A percentile compares a stretch with the other conserved stretches of the same genome.
phyloP scores from a whole-genome alignment of 2,329 filamentous ascomycete species.

The Calycina marina region DNA sequence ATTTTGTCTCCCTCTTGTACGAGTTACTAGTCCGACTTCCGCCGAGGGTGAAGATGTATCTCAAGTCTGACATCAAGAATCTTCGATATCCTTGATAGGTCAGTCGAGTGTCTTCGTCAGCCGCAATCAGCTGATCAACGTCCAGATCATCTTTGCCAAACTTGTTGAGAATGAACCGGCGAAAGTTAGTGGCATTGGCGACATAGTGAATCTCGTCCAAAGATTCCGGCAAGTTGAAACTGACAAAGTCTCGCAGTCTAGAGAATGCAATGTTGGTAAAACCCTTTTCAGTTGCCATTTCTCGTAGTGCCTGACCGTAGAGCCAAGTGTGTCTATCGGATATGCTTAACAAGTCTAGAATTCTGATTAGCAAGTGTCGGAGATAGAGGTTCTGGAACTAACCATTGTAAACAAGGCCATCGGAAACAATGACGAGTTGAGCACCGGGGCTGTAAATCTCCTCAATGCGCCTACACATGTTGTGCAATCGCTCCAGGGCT shows the following conservation, averaged over 20 bases:
- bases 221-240: conserved; percentile 1
- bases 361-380: not conserved
- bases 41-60: conserved; percentile 4
- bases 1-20: conserved; percentile 3
- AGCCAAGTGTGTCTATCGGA: conserved; percentile 3
- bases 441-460: conserved; percentile 2
- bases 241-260: conserved; percentile 3
- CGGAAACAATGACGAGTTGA: conserved; percentile 1
- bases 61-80: conserved; percentile 4
- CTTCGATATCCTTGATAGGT: conserved; percentile 5
- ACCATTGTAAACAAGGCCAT: conserved; percentile 6
- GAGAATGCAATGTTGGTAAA: conserved; percentile 4
- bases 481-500: conserved; percentile 2
- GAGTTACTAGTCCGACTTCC: not conserved
- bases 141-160: conserved; percentile 3
- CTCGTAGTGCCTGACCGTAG: conserved; percentile 3
- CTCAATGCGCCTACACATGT: conserved; percentile 3
- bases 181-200: conserved; percentile 6
- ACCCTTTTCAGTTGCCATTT: conserved; percentile 3
- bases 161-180: conserved; percentile 2
- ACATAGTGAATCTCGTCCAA: conserved; percentile 4
- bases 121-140: conserved; percentile 3
- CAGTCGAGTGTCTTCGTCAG: not conserved
- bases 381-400: not conserved
- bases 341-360: conserved; percentile 4